Evolutionary conservation across 2,329 filamentous ascomycete genomes (phyloP), one percentile per base, ranked within the genome.

Genomic region (Teratosphaeria pseudoeucalypti): DNA sequence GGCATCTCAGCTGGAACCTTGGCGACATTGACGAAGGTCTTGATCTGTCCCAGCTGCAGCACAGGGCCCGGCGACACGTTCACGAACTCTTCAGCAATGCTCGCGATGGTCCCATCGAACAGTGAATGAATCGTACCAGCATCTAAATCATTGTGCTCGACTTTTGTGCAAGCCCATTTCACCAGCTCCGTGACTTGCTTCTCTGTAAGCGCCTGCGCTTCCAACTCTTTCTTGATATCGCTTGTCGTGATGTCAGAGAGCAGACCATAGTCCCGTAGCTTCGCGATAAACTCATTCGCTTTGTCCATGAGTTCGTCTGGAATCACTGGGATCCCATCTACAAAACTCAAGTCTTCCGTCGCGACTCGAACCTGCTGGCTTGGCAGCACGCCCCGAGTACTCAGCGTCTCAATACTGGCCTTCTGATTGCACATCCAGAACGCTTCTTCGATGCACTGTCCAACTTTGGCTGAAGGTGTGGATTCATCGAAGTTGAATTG

Each of bases 401-500:
- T 96, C 64, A 95, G 85, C 6, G 96, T 82, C 68, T 96, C 92
- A 60, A 97, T 90, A 0, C 84, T 87, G 2, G 90, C 85, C 63
- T 87, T 87, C 70, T 85, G 87, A 69, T 89, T 94, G 63, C 90
- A 92, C 39, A 85, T 95, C 94, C 94, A 99, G 71, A 99, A 99
- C 0, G 91, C 89, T 74, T 96, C 90, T 69, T 96, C 92, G 57
- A 99, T 90, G 62, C 90, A 87, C 69, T 90, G 85, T 0, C 91
- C 90, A 23, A 97, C 88, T 61, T 89, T 82, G 0, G 82, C 82
- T 62, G 89, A 95, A 1, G 94, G 94, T 0, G 95, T 97, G 1
- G 94, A 96, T 69, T 96, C 90, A 43, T 81, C 82, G 66, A 94
- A 95, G 0, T 88, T 89, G 71, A 94, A 99, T 19, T 94, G 92